Evolutionary conservation across 164 flowering plant species (phyloP), one percentile per base, ranked within the genome.

Genomic region (Macadamia tetraphylla): DNA sequence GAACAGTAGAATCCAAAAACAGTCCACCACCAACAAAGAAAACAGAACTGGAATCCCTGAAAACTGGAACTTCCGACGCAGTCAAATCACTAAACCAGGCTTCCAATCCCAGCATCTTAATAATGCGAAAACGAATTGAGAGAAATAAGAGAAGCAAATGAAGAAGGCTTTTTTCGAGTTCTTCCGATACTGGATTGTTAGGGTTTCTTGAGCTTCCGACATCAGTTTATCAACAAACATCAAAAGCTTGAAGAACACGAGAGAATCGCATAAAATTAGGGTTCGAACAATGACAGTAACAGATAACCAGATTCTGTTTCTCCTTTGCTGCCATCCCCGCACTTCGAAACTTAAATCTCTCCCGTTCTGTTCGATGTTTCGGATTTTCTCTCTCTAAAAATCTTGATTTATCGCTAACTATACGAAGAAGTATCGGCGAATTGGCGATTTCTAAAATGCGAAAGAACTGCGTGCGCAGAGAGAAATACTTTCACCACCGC

Each of bases 101-200:
- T 58, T 77, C 78, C 23, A 74, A 66, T 52, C 81, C 76, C 48
- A 62, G 78, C 85, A 82, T 82, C 71, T 78, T 70, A 55, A 63
- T 51, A 42, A 15, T 11, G 30, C 6, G 14, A 52, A 10, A 10
- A 31, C 6, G 40, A 51, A 42, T 35, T 9, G 10, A 9, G 60
- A 55, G 29, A 63, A 46, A 12, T 43, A 31, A 60, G 1, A 9
- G 31, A 43, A 23, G 23, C 32, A 29, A 8, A 6, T 9, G 18
- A 13, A 7, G 23, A 57, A 14, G 62, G 31, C 17, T 23, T 23
- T 23, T 23, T 23, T 23, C 2, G 53, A 59, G 48, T 14, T 29
- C 58, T 61, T 40, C 44, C 58, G 71, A 61, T 29, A 60, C 32
- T 14, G 29, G 29, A 14, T 70, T 62, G 46, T 32, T 30, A 56